Evolutionary conservation across 1,284 basidiomycete genomes (phyloP), one percentile per base, ranked within the genome.

Genomic region (Fomitopsis palustris): DNA sequence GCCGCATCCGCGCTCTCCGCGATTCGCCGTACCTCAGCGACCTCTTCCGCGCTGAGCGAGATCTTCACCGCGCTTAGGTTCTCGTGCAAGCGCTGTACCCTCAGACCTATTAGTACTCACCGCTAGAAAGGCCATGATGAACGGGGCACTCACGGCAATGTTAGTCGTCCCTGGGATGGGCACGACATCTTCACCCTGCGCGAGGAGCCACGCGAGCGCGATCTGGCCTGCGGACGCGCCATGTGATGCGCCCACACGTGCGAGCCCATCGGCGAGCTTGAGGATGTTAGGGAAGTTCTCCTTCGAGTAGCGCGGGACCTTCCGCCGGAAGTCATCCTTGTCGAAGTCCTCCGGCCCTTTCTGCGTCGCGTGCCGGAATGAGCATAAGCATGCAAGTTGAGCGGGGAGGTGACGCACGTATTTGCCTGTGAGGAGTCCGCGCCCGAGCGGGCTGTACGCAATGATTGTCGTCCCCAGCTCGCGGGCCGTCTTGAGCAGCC

Each of bases 391-490:
- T 37, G 27, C 5, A n/a, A 4, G 25, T 16, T 1, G 10, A n/a
- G n/a, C n/a, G 19, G 33, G 1, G 8, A n/a, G 35, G n/a, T 12
- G 7, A 25, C 78, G 54, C 47, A 79, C 79, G 65, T 80, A 77
- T 65, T 71, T 71, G 1, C 87, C 87, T 0, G 84, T 84, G 25
- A 90, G 66, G 54, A 91, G 66, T 0, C 88, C 89, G 14, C 85
- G 74, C 4, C 84, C 86, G 16, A 88, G 75, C 0, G 85, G 85
- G 12, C 80, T 80, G 67, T 89, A 90, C 3, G 85, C 84, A 9
- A 87, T 74, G 53, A 90, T 64, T 52, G 73, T 70, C 3, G 84
- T 72, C 0, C 83, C 82, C 3, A 85, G 76, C 65, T 85, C 83
- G 16, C 80, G 70, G 0, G 79, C 80, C 0, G 81, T 75, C 45